A percentile compares a stretch with the other conserved stretches of the same genome.
Evolutionary conservation across 1,139 yeast genomes (phyloP).

Genomic region (Geotrichum cucujoidarum): DNA sequence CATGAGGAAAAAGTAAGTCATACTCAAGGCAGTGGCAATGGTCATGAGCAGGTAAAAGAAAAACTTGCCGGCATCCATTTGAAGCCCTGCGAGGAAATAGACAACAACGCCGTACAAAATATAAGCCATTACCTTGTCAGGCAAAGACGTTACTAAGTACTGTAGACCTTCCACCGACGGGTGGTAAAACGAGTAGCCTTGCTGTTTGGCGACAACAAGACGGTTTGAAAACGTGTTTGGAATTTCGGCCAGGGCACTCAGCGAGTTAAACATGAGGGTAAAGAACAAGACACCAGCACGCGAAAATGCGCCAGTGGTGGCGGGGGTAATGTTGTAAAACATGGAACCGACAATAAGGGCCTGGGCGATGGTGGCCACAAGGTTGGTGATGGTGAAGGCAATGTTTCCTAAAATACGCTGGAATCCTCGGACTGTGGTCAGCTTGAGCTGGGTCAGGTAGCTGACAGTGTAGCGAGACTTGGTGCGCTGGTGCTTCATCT

Average conservation of each 20-base stretch:
- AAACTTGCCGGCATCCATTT: conserved; percentile 41
- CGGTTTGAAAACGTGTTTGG: conserved; percentile 38
- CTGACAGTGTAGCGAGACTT: conserved; percentile 37
- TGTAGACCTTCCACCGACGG: conserved; percentile 44
- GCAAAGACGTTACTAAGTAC: conserved; percentile 36
- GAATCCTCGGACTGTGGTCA: conserved; percentile 44
- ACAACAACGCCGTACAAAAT: conserved; percentile 36
- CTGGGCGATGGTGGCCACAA: conserved; percentile 47
- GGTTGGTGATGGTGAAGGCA: conserved; percentile 45
- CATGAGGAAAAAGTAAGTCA: conserved; percentile 55
- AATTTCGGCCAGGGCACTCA: conserved; percentile 43
- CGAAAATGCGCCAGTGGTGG: conserved; percentile 49
- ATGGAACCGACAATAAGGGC: conserved; percentile 51
- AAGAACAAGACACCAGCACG: conserved; percentile 46
- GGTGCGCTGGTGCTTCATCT: conserved; percentile 32
- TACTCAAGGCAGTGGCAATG: conserved; percentile 37
- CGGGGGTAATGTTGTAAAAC: conserved; percentile 45
- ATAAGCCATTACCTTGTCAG: conserved; percentile 36
- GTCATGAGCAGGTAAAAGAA: conserved; percentile 39
- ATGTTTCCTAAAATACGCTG: conserved; percentile 52
- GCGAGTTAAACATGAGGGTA: conserved; percentile 40
- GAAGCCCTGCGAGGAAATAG: conserved; percentile 41
- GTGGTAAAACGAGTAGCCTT: conserved; percentile 42
- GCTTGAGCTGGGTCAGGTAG: conserved; percentile 35
- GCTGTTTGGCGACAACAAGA: conserved; percentile 43